These are phyloP conservation scores for Typha latifolia DNA, from an alignment of 176 grass and related monocot genomes.

Conservation along the genomic window DNA sequence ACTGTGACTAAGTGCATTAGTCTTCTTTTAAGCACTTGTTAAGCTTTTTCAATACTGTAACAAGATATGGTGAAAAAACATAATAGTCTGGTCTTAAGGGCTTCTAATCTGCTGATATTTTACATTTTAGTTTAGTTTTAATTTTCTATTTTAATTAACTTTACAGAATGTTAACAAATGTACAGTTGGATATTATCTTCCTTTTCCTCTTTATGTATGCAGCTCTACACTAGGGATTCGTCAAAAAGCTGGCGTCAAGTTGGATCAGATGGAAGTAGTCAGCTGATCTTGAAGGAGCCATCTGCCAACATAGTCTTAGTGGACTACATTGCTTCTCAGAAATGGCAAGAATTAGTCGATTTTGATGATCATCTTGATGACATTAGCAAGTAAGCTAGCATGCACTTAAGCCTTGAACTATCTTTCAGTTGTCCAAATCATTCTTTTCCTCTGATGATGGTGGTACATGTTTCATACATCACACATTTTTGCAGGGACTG, in stretches of 20 bases:
- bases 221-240: conserved; percentile 97
- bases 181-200: not conserved
- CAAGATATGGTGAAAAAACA: no score
- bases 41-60: no score
- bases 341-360: conserved; percentile 83
- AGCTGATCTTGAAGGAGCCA: conserved; percentile 75
- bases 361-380: conserved; percentile 98
- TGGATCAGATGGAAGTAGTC: conserved; percentile 66
- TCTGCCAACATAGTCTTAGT: conserved; percentile 65
- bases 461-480: not conserved
- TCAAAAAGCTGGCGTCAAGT: conserved; percentile 83
- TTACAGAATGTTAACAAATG: not conserved
- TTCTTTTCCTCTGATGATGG: not conserved
- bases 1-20: no score
- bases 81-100: no score
- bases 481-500: conserved; percentile 61
- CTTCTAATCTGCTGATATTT: no score
- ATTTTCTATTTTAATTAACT: not conserved
- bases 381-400: conserved; percentile 79
- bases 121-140: no score
- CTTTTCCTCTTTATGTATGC: conserved; percentile 15
- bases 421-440: not conserved
- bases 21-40: no score
- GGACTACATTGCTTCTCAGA: conserved; percentile 74
- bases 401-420: not conserved